phyloP scores from a whole-genome alignment of 768 basidiomycete species.

The Suillus subluteus region DNA sequence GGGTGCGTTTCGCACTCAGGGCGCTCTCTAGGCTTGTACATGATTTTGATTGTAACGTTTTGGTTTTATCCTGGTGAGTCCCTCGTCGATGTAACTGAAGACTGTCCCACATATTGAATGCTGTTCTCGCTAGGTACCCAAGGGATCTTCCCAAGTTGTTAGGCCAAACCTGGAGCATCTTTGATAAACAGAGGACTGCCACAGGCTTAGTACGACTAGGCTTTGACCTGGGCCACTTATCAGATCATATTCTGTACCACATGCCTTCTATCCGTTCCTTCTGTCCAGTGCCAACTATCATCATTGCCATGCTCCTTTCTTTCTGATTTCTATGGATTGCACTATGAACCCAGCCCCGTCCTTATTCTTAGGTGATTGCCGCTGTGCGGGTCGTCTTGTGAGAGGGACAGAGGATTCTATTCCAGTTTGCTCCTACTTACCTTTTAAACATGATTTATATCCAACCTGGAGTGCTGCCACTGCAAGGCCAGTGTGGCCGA shows the following conservation, averaged over 20 bases:
- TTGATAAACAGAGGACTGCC: no score
- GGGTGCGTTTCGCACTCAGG: not conserved
- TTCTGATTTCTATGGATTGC: not conserved
- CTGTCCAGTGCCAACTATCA: not conserved
- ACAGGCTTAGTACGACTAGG: no score
- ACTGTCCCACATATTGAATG: not conserved
- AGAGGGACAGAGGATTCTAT: not conserved
- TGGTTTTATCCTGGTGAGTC: conserved; percentile 56
- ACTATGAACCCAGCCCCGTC: not conserved
- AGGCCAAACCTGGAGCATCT: not conserved
- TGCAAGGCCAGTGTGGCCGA: no score
- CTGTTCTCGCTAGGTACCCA: not conserved
- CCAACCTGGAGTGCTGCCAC: not conserved
- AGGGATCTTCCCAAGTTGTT: conserved; percentile 3
- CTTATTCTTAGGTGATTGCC: not conserved
- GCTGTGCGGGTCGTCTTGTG: not conserved
- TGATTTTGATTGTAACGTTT: conserved; percentile 57
- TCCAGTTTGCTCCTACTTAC: not conserved
- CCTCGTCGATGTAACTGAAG: no score
- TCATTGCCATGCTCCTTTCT: not conserved
- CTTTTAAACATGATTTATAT: not conserved
- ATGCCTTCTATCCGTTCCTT: not conserved
- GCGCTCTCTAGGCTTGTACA: conserved; percentile 47
- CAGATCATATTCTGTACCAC: not conserved
- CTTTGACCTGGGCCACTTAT: not conserved